A percentile compares a stretch with the other conserved stretches of the same genome.
These are phyloP conservation scores for Colletotrichum higginsianum DNA, from an alignment of 2,329 filamentous ascomycete species.

Conservation along the genomic window DNA sequence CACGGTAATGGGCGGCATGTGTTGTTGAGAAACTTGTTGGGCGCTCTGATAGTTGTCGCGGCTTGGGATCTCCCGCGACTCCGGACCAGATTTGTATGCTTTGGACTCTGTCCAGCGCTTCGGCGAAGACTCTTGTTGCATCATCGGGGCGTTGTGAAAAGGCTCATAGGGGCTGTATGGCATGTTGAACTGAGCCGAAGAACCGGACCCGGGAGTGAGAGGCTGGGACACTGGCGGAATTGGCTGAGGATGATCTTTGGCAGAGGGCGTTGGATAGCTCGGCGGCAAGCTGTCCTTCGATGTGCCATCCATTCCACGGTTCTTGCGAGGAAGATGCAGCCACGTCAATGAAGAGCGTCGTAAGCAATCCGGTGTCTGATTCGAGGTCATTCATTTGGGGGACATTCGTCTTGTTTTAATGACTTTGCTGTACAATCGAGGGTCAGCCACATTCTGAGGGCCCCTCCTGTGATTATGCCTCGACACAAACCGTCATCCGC, in stretches of 20 bases:
- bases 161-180: background rate
- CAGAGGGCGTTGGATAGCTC: constrained; percentile 6
- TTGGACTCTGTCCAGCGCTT: constrained; percentile 15
- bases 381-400: no score
- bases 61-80: constrained; percentile 9
- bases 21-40: background rate
- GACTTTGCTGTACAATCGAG: no score
- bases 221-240: background rate
- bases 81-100: constrained; percentile 9
- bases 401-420: no score
- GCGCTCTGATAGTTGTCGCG: background rate
- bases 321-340: no score
- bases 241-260: background rate
- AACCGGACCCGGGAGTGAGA: background rate
- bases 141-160: background rate
- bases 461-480: no score
- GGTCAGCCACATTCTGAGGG: no score
- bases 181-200: background rate
- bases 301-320: background rate
- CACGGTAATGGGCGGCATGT: background rate
- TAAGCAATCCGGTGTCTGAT: no score
- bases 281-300: background rate
- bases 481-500: no score
- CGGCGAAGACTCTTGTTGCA: background rate
- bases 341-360: no score